Evolutionary conservation across 2,329 filamentous ascomycete species (phyloP).

Genomic region (Fusarium chuoi): DNA sequence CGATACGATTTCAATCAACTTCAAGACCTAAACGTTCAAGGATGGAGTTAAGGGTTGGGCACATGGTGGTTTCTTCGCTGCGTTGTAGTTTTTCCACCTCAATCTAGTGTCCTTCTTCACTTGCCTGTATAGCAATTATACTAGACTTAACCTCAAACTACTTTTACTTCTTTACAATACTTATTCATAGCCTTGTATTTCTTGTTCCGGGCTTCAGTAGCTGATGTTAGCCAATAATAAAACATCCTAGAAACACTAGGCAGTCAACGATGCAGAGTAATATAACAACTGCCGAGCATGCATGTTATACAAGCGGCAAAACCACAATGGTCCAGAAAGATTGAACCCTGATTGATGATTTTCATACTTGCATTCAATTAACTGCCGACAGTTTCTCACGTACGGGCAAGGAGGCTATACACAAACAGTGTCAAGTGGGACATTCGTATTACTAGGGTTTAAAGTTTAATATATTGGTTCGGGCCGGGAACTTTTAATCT

Average conservation of each 20-base stretch:
- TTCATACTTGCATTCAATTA: neutral
- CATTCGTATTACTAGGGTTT: neutral
- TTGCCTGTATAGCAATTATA: neutral
- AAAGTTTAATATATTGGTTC: neutral
- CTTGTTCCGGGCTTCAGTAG: too few relatives aligned
- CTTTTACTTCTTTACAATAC: rapidly evolving
- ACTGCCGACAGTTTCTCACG: neutral
- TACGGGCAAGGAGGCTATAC: neutral
- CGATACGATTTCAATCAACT: neutral
- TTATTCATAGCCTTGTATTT: neutral
- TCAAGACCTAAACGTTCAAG: neutral
- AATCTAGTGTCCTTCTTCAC: neutral
- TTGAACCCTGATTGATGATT: neutral
- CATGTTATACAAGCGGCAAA: neutral
- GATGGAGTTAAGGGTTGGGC: neutral
- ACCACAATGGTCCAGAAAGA: neutral
- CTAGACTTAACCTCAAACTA: rapidly evolving
- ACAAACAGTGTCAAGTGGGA: neutral
- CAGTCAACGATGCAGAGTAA: neutral
- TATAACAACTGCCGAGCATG: neutral
- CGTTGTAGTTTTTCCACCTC: neutral
- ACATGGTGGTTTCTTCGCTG: neutral
- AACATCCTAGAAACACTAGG: too few relatives aligned
- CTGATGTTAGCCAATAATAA: too few relatives aligned
- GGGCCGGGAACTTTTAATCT: neutral